These are phyloP conservation scores for Linum usitatissimum DNA, from an alignment of 345 rosid species.

Conservation along the genomic window DNA sequence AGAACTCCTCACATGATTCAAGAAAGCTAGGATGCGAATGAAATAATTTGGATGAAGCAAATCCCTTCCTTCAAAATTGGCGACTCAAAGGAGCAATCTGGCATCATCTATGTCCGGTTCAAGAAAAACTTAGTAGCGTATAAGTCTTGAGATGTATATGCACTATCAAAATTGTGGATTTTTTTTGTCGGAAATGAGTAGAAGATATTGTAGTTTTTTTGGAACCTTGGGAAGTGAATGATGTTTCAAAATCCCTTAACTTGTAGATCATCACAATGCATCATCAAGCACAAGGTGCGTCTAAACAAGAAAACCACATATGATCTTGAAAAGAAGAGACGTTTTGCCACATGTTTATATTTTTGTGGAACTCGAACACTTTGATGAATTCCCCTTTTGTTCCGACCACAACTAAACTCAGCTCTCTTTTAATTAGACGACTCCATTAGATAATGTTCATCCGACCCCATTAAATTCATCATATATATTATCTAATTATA, in stretches of 20 bases:
- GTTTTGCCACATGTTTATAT: background rate
- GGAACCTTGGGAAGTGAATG: background rate
- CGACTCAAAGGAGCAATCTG: background rate
- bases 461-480: too few relatives aligned
- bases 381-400: background rate
- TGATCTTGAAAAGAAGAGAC: background rate
- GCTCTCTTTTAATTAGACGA: background rate
- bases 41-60: too few relatives aligned
- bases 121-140: background rate
- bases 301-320: background rate
- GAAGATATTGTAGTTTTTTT: too few relatives aligned
- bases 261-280: background rate
- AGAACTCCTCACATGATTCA: background rate
- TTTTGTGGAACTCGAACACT: background rate
- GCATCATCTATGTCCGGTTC: background rate
- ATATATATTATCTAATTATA: too few relatives aligned
- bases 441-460: background rate
- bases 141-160: background rate
- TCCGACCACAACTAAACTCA: background rate
- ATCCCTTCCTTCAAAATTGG: too few relatives aligned
- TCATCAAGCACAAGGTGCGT: background rate
- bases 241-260: background rate
- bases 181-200: background rate
- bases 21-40: too few relatives aligned
- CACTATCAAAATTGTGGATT: background rate